A percentile compares a stretch with the other conserved stretches of the same genome.
phyloP scores from a whole-genome alignment of 2,329 filamentous ascomycete genomes.

The Emericellopsis cladophorae region DNA sequence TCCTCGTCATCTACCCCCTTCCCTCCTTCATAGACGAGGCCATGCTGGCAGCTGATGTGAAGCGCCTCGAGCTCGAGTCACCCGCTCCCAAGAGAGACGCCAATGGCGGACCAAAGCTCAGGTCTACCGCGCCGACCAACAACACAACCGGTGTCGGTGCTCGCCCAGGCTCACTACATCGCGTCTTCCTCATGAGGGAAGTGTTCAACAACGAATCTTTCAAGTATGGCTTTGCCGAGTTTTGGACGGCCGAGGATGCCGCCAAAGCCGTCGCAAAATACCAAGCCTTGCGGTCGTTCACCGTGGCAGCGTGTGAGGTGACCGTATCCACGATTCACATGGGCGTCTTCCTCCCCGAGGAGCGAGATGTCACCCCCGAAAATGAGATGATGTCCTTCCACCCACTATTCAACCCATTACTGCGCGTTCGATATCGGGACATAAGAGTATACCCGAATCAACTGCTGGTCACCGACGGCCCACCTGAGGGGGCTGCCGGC shows the following conservation, averaged over 20 bases:
- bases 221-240: slow-evolving; percentile 77
- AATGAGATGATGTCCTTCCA: slow-evolving; percentile 55
- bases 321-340: slow-evolving; percentile 65
- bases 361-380: slow-evolving; percentile 40
- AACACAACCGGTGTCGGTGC: slow-evolving; percentile 54
- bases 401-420: slow-evolving; percentile 53
- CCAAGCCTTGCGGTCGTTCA: slow-evolving; percentile 61
- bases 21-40: slow-evolving; percentile 60
- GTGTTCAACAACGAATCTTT: slow-evolving; percentile 58
- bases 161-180: slow-evolving; percentile 58
- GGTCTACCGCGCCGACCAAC: slow-evolving; percentile 42
- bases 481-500: slow-evolving; percentile 20
- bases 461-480: slow-evolving; percentile 41
- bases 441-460: slow-evolving; percentile 59
- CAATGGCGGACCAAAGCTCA: slow-evolving; percentile 38
- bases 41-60: slow-evolving; percentile 58
- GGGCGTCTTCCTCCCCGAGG: slow-evolving; percentile 71
- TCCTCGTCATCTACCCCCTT: slow-evolving; percentile 61
- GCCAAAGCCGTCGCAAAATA: slow-evolving; percentile 62
- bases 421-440: slow-evolving; percentile 68
- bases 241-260: slow-evolving; percentile 63
- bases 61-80: slow-evolving; percentile 57
- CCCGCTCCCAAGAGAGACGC: slow-evolving; percentile 30
- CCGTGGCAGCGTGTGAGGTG: slow-evolving; percentile 61
- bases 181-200: slow-evolving; percentile 67